A percentile compares a stretch with the other conserved stretches of the same genome.
These are phyloP conservation scores for Nakazawaea laoshanensis DNA, from an alignment of 805 yeast species.

Conservation along the genomic window DNA sequence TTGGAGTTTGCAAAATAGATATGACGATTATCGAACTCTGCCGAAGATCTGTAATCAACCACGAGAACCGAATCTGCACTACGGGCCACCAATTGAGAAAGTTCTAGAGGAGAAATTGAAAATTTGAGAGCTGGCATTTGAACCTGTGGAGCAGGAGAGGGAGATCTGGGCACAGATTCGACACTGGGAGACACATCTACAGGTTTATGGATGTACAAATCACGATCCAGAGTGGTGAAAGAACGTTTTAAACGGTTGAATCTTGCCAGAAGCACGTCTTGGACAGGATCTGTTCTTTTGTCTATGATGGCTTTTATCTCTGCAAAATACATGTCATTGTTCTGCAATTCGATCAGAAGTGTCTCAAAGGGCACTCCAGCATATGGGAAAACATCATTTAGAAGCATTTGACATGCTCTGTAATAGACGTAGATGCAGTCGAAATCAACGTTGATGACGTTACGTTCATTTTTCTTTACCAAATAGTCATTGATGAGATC, in stretches of 20 bases:
- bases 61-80: conserved; percentile 36
- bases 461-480: conserved; percentile 8
- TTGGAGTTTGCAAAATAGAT: conserved; percentile 32
- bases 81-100: conserved; percentile 20
- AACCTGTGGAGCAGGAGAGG: conserved; percentile 2
- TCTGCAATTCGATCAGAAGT: conserved; percentile 2
- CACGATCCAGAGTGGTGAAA: too few species aligned
- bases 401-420: neutral
- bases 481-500: conserved; percentile 9
- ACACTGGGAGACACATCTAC: neutral
- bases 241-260: conserved; percentile 9
- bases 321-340: conserved; percentile 8
- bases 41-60: conserved; percentile 62
- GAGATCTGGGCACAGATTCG: conserved; percentile 2
- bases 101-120: conserved; percentile 10
- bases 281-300: neutral
- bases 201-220: neutral
- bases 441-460: conserved; percentile 4
- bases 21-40: conserved; percentile 55
- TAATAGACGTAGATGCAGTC: conserved; percentile 9
- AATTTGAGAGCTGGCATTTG: neutral
- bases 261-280: conserved; percentile 7
- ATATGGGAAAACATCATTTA: conserved; percentile 5
- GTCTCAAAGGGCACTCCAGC: neutral
- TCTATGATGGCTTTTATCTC: conserved; percentile 6